A percentile compares a stretch with the other conserved stretches of the same genome.
These are phyloP conservation scores for Cutaneotrichosporon daszewskae DNA, from an alignment of 1,284 basidiomycete genomes.

Conservation along the genomic window DNA sequence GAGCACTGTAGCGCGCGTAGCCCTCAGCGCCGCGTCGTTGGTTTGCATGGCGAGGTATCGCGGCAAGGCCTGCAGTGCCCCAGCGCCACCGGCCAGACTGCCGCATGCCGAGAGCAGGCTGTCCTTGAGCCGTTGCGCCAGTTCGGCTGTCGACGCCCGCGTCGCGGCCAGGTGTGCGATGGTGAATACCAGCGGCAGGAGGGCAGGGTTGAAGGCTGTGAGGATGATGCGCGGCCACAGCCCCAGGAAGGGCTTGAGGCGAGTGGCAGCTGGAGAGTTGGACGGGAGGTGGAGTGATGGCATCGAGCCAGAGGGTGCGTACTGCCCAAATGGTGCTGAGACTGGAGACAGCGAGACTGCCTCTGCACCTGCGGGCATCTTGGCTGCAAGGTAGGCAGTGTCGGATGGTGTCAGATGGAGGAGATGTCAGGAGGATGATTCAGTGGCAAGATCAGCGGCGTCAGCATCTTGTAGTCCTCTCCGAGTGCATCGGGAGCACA, in stretches of 20 bases:
- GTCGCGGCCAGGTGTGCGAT: constrained; percentile 73
- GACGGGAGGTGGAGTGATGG: no score
- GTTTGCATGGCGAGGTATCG: constrained; percentile 77
- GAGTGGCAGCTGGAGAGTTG: no score
- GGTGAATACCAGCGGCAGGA: constrained; percentile 80
- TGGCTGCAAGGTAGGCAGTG: no score
- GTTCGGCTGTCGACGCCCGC: constrained; percentile 56
- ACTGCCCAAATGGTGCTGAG: no score
- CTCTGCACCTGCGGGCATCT: no score
- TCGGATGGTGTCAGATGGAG: no score
- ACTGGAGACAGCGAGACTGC: no score
- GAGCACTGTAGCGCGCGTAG: constrained; percentile 70
- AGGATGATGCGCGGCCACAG: constrained; percentile 75
- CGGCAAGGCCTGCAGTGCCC: constrained; percentile 74
- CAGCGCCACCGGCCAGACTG: constrained; percentile 76
- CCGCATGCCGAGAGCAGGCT: constrained; percentile 70
- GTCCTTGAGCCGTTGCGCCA: constrained; percentile 64
- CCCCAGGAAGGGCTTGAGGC: constrained; percentile 62
- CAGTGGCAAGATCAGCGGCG: no score
- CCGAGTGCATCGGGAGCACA: no score
- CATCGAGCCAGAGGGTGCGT: no score
- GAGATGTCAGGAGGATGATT: no score
- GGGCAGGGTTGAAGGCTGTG: constrained; percentile 60
- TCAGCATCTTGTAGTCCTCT: no score
- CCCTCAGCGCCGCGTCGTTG: constrained; percentile 69